Evolutionary conservation across 306 rosid species (phyloP), one percentile per base, ranked within the genome.

Genomic region (Corylus americana): DNA sequence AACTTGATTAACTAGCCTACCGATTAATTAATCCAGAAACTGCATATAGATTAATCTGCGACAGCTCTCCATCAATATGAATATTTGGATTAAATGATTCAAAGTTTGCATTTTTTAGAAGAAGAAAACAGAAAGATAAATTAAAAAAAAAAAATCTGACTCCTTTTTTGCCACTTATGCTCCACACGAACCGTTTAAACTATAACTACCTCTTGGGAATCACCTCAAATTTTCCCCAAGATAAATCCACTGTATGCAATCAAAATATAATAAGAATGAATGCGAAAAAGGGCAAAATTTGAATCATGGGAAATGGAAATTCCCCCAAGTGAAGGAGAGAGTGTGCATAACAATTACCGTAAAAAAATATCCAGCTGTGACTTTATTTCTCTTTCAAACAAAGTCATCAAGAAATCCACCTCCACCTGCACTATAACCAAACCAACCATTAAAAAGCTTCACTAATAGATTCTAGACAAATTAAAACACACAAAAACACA

Each of bases 401-500:
- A 82, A n/a, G 66, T 80, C 91, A 92, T 66, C 83, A 90, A 80
- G 76, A 87, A 90, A 7, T 86, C 89, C 66, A 92, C 86, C 77
- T 90, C 97, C 82, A 87, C 88, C 97, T 92, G 78, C 78, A 81
- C 29, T 58, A 73, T 17, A 64, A 72, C 62, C 74, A 77, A 81
- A 73, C 73, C 77, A 31, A 50, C 55, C 37, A 74, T 12, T 45
- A 37, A 20, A 63, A 12, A 12, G 1, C 35, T 75, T 27, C 58
- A 25, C 42, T 8, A n/a, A 22, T 7, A 37, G 47, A 18, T 51
- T n/a, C 18, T 64, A 16, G 25, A 53, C 18, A 74, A 29, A n/a
- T 12, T 22, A 37, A 39, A 55, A 74, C 6, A n/a, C 2, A 77
- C 16, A 5, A 45, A 73, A 42, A 17, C 39, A 11, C 11, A 13